A percentile compares a stretch with the other conserved stretches of the same genome.
phyloP scores from a whole-genome alignment of 345 rosid species.

The Xanthoceras sorbifolium region DNA sequence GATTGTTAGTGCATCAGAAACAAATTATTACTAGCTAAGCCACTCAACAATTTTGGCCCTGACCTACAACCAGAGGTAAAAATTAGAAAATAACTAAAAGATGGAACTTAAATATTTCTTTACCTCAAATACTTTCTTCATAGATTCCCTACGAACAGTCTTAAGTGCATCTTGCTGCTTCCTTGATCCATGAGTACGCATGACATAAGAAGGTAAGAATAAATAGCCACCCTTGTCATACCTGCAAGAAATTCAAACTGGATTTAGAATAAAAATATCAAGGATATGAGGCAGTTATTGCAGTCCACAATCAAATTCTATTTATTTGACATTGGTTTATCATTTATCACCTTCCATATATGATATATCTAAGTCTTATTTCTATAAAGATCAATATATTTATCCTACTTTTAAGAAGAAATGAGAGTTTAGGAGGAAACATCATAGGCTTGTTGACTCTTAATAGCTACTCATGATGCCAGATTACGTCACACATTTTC shows the following conservation, averaged over 20 bases:
- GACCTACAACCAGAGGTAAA: neutral
- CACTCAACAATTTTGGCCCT: conserved; percentile 3
- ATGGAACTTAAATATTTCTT: conserved; percentile 5
- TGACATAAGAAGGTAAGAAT: conserved; percentile 87
- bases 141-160: conserved; percentile 45
- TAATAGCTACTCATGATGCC: conserved; percentile 3
- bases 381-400: neutral
- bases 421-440: neutral
- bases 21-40: neutral
- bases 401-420: neutral
- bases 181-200: conserved; percentile 97
- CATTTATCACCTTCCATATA: neutral
- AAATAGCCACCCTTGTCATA: conserved; percentile 91
- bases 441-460: neutral
- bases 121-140: conserved; percentile 85
- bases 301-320: neutral
- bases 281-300: neutral
- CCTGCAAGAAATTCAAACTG: conserved; percentile 40
- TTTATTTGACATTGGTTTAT: neutral
- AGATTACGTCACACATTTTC: conserved; percentile 5
- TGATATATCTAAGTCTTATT: neutral
- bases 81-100: neutral
- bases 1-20: neutral
- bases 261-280: conserved; percentile 2
- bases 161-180: conserved; percentile 73